phyloP scores from a whole-genome alignment of 768 basidiomycete genomes.

The Leccinum incarnatum region DNA sequence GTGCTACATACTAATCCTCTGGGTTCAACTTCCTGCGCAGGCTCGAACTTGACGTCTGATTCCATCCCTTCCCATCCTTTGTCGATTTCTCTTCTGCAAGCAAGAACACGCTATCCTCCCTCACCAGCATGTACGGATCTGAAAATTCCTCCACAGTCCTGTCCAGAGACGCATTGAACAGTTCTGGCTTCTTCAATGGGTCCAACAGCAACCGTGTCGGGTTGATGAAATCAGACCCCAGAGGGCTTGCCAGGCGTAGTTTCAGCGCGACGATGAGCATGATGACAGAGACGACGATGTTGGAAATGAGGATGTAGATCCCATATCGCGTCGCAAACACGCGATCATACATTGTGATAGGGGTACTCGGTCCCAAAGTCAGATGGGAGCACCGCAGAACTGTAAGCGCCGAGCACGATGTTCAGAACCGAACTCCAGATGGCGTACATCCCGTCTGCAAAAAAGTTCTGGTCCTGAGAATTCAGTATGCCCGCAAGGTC shows the following conservation, averaged over 20 bases:
- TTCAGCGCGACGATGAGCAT: conserved; percentile 8
- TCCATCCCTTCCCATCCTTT: no score
- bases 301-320: conserved; percentile 4
- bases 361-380: neutral
- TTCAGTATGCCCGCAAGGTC: conserved; percentile 7
- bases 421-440: conserved; percentile 6
- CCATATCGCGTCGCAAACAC: neutral
- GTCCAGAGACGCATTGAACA: conserved; percentile 10
- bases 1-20: neutral
- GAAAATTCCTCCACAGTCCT: neutral
- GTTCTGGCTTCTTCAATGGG: conserved; percentile 7
- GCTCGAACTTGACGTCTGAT: neutral
- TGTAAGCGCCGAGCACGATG: conserved; percentile 12
- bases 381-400: neutral
- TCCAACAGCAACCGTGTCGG: conserved; percentile 12
- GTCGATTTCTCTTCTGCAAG: neutral
- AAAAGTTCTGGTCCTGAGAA: neutral
- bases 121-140: conserved; percentile 8
- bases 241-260: conserved; percentile 4
- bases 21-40: neutral
- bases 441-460: neutral
- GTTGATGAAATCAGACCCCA: conserved; percentile 9
- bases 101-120: neutral
- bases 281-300: conserved; percentile 10
- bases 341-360: neutral